Base-by-base conservation (phyloP, 225 moss, liverwort and hornwort genomes). In the Bryum argenteum region DNA sequence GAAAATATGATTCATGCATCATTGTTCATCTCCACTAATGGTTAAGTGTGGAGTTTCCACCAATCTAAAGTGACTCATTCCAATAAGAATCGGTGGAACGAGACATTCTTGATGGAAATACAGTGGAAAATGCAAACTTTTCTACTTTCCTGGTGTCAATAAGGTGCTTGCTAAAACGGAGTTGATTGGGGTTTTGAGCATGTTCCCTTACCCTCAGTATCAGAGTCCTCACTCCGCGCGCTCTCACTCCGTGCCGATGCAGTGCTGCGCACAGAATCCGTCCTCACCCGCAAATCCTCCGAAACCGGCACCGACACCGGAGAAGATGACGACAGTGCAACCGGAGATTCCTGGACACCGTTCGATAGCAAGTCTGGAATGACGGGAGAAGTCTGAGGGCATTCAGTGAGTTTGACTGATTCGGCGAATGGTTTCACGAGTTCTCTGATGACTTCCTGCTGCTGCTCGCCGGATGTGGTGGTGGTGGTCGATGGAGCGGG, bases 361-460 rank as follows among this genome's bases (percentile, higher is more conserved):
- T 65, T 51, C 3, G 73, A 56, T 14, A 76, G 33, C 7, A 66
- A 68, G 74, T 79, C 74, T 17, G 8, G 39, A 52, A 16, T 47
- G 6, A 7, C 47, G 14, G 47, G 13, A 15, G 3, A 15, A 17
- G 48, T 15, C 48, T 48, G 14, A 1, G 45, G 48, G 5, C 16
- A 17, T 2, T 13, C 17, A 0, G 17, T 17, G 43, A 62, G 9
- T 19, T 43, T 79, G 23, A 85, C 76, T 8, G 82, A 82, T 5
- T 79, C 73, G 17, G 85, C 73, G 38, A 81, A 81, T 1, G 85
- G 85, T 41, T 73, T 79, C 67, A 80, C 80, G 56, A 82, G 77
- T 37, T 83, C 77, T 11, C 63, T 57, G 1, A 67, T 63, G 1
- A 61, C 71, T 52, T 58, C 71, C 45, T 54, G 53, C 58, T 74